phyloP scores from a whole-genome alignment of 148 eudicot genomes.

The Cornus florida region DNA sequence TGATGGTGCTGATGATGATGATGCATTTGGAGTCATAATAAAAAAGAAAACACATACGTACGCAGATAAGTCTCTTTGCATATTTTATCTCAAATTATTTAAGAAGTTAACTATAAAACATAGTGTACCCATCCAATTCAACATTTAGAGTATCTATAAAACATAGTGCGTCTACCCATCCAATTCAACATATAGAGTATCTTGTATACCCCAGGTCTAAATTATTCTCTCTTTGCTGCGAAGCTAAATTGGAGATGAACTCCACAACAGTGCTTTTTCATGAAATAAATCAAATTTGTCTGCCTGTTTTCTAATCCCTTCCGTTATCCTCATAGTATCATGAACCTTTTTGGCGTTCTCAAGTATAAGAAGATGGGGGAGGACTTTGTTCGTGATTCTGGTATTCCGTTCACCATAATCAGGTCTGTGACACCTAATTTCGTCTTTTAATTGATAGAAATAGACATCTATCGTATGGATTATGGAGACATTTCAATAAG shows the following conservation, averaged over 20 bases:
- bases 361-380: constrained; percentile 98
- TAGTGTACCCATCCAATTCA: neutral
- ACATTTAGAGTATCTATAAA: no score
- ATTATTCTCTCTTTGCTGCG: neutral
- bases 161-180: neutral
- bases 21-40: neutral
- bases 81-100: neutral
- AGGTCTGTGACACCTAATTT: constrained; percentile 40
- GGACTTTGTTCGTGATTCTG: constrained; percentile 82
- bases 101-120: neutral
- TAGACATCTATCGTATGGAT: neutral
- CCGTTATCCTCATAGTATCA: constrained; percentile 51
- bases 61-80: neutral
- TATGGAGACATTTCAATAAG: neutral
- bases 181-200: neutral
- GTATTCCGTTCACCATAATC: constrained; percentile 89
- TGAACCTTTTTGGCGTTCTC: constrained; percentile 98
- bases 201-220: neutral
- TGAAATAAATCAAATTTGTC: neutral
- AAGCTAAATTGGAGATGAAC: neutral
- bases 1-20: no score
- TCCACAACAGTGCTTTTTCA: neutral
- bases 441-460: neutral
- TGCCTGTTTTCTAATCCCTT: neutral
- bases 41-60: neutral